These are phyloP conservation scores for Phyllosticta citrichinensis DNA, from an alignment of 2,329 filamentous ascomycete species.

Conservation along the genomic window DNA sequence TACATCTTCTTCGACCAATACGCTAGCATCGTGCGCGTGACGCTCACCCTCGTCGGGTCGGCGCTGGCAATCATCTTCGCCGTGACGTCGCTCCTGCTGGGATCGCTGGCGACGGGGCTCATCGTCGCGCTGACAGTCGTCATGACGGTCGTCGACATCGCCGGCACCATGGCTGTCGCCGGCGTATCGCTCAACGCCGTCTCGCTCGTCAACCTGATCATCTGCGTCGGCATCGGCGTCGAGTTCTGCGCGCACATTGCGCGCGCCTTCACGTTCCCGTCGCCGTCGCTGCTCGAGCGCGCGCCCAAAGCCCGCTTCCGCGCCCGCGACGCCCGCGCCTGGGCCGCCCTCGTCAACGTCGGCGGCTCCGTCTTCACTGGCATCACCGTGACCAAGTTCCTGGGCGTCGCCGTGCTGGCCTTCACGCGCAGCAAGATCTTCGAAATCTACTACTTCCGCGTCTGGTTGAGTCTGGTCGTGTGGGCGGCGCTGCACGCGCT, in stretches of 20 bases:
- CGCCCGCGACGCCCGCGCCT: conserved; percentile 74
- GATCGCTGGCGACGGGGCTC: conserved; percentile 69
- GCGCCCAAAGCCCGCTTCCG: conserved; percentile 64
- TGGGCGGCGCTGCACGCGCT: conserved; percentile 84
- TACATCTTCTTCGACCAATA: conserved; percentile 99
- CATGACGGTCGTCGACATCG: conserved; percentile 91
- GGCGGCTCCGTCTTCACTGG: conserved; percentile 91
- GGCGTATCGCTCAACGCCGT: conserved; percentile 89
- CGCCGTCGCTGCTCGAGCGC: conserved; percentile 68
- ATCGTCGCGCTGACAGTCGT: conserved; percentile 78
- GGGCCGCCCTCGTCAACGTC: conserved; percentile 90
- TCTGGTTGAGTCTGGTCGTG: conserved; percentile 85
- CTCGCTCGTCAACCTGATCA: conserved; percentile 89
- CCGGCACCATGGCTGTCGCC: conserved; percentile 86
- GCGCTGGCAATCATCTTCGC: conserved; percentile 78
- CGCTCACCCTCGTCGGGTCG: conserved; percentile 67
- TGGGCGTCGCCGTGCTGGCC: conserved; percentile 84
- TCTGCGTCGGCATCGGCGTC: conserved; percentile 91
- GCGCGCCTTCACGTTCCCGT: conserved; percentile 90
- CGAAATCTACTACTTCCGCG: conserved; percentile 97
- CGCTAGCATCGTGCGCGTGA: conserved; percentile 69
- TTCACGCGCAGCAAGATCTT: conserved; percentile 98
- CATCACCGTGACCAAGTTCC: conserved; percentile 89
- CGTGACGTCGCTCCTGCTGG: conserved; percentile 70
- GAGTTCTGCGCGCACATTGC: conserved; percentile 98